Conservation (phyloP, 2,329 filamentous ascomycete genomes). For the Aspergillus candidus region DNA sequence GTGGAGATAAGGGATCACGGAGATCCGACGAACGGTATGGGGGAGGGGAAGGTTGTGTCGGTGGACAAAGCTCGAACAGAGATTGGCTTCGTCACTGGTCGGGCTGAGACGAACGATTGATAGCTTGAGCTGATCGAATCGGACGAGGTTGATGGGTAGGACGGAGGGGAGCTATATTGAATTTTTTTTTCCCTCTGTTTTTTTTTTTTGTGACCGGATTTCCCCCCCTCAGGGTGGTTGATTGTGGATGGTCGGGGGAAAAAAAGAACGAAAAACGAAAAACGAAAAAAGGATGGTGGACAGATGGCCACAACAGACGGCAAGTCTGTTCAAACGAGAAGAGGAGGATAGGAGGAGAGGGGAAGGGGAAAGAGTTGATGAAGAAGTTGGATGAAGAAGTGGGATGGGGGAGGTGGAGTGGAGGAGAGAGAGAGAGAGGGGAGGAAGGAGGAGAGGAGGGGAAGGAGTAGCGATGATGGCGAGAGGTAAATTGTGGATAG, state of each 20-base stretch:
- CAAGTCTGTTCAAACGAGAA: too few species aligned
- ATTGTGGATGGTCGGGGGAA: conserved; percentile 5
- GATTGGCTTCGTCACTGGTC: conserved; percentile 11
- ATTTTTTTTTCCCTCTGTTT: conserved; percentile 11
- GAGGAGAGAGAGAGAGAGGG: neutral
- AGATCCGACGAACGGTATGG: conserved; percentile 5
- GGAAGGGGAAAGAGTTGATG: too few species aligned
- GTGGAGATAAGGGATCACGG: conserved; percentile 13
- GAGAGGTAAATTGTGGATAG: neutral
- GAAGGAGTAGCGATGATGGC: neutral
- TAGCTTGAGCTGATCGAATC: conserved; percentile 15
- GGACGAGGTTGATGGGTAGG: conserved; percentile 7
- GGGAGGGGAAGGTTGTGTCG: conserved; percentile 14
- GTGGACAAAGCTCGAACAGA: conserved; percentile 15
- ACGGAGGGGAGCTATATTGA: conserved; percentile 1
- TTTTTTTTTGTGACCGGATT: neutral
- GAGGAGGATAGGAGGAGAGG: too few species aligned
- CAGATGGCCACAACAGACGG: too few species aligned
- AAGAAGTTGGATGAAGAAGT: neutral
- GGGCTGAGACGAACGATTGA: conserved; percentile 22
- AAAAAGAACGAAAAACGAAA: conserved; percentile 7
- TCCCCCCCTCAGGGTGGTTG: conserved; percentile 1
- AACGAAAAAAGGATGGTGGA: conserved; percentile 4
- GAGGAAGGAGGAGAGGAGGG: conserved; percentile 2
- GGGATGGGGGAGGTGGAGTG: conserved; percentile 3